Conservation (phyloP, 2,329 filamentous ascomycete species). For the Pseudodiploospora longispora region DNA sequence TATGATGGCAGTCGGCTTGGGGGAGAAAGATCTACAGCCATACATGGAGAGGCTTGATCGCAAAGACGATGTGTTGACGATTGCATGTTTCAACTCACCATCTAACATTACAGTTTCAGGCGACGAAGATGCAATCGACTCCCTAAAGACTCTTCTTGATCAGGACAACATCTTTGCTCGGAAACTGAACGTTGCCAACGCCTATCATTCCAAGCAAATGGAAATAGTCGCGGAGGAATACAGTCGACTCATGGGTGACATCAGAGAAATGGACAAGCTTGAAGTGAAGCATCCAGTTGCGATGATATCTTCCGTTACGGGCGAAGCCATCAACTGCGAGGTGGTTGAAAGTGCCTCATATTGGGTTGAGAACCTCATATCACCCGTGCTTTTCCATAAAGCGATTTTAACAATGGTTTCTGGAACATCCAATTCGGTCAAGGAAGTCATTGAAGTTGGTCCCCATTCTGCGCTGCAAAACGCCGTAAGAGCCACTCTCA, state of each 20-base stretch:
- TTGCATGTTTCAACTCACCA: conserved; percentile 24
- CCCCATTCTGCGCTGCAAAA: conserved; percentile 3
- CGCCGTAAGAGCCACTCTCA: conserved; percentile 1
- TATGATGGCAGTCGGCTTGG: conserved; percentile 6
- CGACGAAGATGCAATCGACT: conserved; percentile 14
- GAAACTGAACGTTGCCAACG: conserved; percentile 13
- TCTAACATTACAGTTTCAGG: conserved; percentile 21
- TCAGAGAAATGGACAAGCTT: neutral
- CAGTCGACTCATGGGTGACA: conserved; percentile 15
- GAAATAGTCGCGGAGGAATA: conserved; percentile 30
- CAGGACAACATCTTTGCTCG: conserved; percentile 16
- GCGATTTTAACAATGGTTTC: conserved; percentile 1
- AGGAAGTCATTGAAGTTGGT: conserved; percentile 4
- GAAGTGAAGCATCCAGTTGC: neutral
- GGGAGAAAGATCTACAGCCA: neutral
- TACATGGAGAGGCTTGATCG: neutral
- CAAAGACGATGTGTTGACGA: neutral
- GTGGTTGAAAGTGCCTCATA: neutral
- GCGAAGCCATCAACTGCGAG: neutral
- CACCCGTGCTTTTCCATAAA: conserved; percentile 3
- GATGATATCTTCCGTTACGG: conserved; percentile 7
- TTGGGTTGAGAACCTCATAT: conserved; percentile 8
- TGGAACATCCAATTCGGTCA: neutral
- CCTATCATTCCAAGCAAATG: conserved; percentile 17
- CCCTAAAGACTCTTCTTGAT: conserved; percentile 12